Conservation (phyloP, 306 rosid species). For the Rosa rugosa region DNA sequence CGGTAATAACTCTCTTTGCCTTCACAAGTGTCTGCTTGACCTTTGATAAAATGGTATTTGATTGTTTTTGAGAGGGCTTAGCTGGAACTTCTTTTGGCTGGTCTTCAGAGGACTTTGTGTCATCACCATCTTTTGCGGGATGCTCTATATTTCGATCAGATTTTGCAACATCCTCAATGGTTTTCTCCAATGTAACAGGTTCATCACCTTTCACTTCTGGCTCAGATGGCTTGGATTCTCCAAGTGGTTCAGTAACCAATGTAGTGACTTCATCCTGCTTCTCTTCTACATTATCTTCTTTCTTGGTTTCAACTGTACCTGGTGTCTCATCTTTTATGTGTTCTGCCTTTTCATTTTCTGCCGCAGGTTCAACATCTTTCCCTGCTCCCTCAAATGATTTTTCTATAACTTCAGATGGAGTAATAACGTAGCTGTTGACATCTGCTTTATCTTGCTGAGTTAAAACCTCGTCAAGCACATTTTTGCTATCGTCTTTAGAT, state of each 20-base stretch:
- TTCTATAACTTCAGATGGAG: conserved; percentile 16
- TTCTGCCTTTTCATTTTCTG: conserved; percentile 22
- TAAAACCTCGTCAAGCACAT: conserved; percentile 1
- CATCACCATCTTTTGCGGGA: conserved; percentile 40
- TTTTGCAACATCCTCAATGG: conserved; percentile 39
- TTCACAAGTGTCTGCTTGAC: conserved; percentile 78
- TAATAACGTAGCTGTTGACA: conserved; percentile 7
- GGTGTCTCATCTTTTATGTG: conserved; percentile 24
- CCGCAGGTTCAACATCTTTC: conserved; percentile 19
- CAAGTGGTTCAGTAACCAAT: conserved; percentile 28
- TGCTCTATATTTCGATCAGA: conserved; percentile 40
- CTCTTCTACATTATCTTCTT: conserved; percentile 28
- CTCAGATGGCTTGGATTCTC: conserved; percentile 43
- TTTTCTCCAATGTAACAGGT: conserved; percentile 30
- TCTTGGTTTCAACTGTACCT: conserved; percentile 29
- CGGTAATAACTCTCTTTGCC: conserved; percentile 80
- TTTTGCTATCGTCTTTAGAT: conserved; percentile 1
- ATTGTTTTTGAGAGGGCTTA: conserved; percentile 63
- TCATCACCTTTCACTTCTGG: conserved; percentile 49
- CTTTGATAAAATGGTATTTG: conserved; percentile 68
- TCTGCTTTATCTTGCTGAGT: conserved; percentile 9
- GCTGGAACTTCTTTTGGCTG: conserved; percentile 52
- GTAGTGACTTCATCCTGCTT: conserved; percentile 41
- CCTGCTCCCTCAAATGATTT: conserved; percentile 13
- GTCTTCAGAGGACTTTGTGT: conserved; percentile 40